Evolutionary conservation across 2,329 filamentous ascomycete species (phyloP).

Genomic region (Ascochyta rabiei): DNA sequence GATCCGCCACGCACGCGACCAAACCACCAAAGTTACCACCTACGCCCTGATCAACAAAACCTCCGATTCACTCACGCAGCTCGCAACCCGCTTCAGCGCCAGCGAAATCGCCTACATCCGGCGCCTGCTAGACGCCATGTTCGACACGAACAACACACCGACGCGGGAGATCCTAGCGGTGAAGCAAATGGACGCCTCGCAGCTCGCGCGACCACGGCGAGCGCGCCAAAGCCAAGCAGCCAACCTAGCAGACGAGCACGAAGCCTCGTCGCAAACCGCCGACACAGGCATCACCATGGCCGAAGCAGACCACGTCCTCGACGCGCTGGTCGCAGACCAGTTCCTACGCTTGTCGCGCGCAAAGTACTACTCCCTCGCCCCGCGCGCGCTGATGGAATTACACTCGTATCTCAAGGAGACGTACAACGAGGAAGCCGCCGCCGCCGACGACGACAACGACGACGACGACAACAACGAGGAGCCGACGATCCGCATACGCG

Average conservation of each 20-base stretch:
- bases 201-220: conserved; percentile 60
- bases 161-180: conserved; percentile 85
- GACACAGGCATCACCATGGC: conserved; percentile 68
- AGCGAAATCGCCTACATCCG: conserved; percentile 93
- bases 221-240: conserved; percentile 38
- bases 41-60: conserved; percentile 81
- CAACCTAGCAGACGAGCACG: conserved; percentile 23
- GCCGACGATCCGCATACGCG: conserved; percentile 71
- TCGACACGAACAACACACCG: conserved; percentile 82
- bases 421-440: conserved; percentile 80
- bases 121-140: conserved; percentile 87
- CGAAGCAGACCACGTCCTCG: conserved; percentile 77
- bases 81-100: conserved; percentile 78
- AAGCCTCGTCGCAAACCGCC: conserved; percentile 50
- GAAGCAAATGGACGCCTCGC: conserved; percentile 76
- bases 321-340: conserved; percentile 73
- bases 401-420: conserved; percentile 82
- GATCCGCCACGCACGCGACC: conserved; percentile 76
- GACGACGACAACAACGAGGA: conserved; percentile 60
- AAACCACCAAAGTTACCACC: conserved; percentile 67
- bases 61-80: conserved; percentile 82
- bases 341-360: conserved; percentile 80
- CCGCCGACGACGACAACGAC: conserved; percentile 53
- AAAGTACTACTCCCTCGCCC: conserved; percentile 76
- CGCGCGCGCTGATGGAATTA: conserved; percentile 83